phyloP scores from a whole-genome alignment of 371 early-diverging fungal species.

The Parasitella parasitica region DNA sequence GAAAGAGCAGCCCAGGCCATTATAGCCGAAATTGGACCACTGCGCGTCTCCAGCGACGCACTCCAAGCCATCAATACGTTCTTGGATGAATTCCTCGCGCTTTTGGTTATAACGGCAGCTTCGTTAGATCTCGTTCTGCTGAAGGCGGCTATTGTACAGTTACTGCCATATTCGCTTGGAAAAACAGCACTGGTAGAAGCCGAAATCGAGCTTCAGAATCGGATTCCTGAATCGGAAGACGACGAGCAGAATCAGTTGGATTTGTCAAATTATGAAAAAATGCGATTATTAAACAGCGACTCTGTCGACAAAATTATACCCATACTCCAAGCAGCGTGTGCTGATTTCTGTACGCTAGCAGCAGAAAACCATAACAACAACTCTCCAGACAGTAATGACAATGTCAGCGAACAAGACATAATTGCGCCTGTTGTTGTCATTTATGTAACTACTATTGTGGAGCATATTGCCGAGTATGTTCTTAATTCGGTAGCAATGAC shows the following conservation, averaged over 20 bases:
- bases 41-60: conserved; percentile 62
- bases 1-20: conserved; percentile 68
- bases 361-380: conserved; percentile 15
- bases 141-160: conserved; percentile 46
- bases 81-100: conserved; percentile 58
- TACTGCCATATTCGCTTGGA: conserved; percentile 54
- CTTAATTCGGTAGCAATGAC: conserved; percentile 49
- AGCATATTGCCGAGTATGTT: conserved; percentile 62
- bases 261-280: conserved; percentile 32
- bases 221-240: conserved; percentile 30
- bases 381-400: not conserved
- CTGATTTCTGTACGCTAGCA: conserved; percentile 53
- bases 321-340: conserved; percentile 48
- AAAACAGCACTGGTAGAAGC: conserved; percentile 67
- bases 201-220: conserved; percentile 61
- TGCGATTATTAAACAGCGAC: conserved; percentile 20
- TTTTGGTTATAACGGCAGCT: conserved; percentile 44
- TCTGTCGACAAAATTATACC: conserved; percentile 31
- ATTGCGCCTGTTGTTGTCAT: conserved; percentile 60
- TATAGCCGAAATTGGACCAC: conserved; percentile 58
- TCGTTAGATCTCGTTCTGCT: conserved; percentile 51
- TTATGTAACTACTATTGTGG: conserved; percentile 59
- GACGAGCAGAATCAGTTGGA: conserved; percentile 15
- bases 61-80: conserved; percentile 60
- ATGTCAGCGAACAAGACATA: not conserved